Evolutionary conservation across 192 early-diverging fungal species (phyloP).

Genomic region (Dimargaris xerosporica): DNA sequence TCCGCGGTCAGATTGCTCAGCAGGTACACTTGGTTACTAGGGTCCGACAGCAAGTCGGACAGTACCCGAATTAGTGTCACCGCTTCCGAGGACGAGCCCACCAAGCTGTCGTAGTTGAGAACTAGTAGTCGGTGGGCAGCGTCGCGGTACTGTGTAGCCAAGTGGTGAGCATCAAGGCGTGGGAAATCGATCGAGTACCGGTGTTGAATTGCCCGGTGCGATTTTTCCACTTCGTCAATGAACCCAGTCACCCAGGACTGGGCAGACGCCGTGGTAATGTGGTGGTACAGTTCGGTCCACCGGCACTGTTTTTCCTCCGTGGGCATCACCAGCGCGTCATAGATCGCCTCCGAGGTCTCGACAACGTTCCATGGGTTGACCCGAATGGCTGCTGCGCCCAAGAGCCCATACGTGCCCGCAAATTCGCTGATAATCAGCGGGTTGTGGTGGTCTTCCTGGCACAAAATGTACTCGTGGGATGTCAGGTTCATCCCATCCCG

Average conservation of each 20-base stretch:
- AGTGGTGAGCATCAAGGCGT: slow-evolving; percentile 14
- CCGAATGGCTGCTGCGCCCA: slow-evolving; percentile 48
- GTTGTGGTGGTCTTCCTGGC: slow-evolving; percentile 71
- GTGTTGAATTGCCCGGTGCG: slow-evolving; percentile 28
- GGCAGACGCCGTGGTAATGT: slow-evolving; percentile 51
- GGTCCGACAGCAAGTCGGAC: slow-evolving; percentile 35
- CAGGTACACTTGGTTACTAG: slow-evolving; percentile 54
- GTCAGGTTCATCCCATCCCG: slow-evolving; percentile 98
- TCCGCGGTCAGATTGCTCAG: slow-evolving; percentile 54
- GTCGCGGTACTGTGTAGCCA: neutral
- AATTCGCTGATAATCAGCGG: slow-evolving; percentile 92
- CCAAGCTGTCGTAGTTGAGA: slow-evolving; percentile 51
- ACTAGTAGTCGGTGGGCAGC: slow-evolving; percentile 14
- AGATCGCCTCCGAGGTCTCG: slow-evolving; percentile 77
- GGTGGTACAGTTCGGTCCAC: slow-evolving; percentile 57
- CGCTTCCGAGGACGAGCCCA: neutral
- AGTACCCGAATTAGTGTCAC: slow-evolving; percentile 18
- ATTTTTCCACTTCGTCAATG: slow-evolving; percentile 33
- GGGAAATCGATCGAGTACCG: slow-evolving; percentile 35
- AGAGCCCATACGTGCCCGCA: slow-evolving; percentile 51
- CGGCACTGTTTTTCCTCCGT: slow-evolving; percentile 54
- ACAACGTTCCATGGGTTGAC: slow-evolving; percentile 93
- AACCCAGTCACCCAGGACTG: slow-evolving; percentile 52
- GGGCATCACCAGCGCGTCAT: slow-evolving; percentile 70
- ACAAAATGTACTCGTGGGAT: slow-evolving; percentile 84